These are phyloP conservation scores for Sphaerulina musiva DNA, from an alignment of 2,329 filamentous ascomycete species.

Conservation along the genomic window DNA sequence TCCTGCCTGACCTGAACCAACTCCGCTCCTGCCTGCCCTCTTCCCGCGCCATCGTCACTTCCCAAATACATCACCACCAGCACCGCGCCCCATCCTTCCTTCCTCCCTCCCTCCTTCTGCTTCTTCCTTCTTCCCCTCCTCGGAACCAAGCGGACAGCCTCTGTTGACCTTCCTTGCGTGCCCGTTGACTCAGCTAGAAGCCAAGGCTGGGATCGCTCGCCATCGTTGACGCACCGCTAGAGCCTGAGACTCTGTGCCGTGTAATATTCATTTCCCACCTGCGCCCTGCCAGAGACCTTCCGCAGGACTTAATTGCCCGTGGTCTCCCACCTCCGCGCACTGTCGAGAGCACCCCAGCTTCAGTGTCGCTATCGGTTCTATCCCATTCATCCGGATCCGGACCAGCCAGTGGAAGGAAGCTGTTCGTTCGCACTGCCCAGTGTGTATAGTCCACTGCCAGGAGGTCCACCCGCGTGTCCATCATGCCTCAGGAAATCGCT, in stretches of 20 bases:
- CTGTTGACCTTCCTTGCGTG: constrained; percentile 13
- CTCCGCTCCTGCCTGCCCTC: no score
- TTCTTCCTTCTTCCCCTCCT: no score
- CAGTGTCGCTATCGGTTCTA: not conserved
- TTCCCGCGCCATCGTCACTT: no score
- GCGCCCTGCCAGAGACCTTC: no score
- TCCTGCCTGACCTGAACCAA: no score
- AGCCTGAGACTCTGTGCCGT: constrained; percentile 13
- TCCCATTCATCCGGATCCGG: not conserved
- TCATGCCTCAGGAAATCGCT: constrained; percentile 34
- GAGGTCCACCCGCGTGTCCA: constrained; percentile 10
- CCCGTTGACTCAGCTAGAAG: constrained; percentile 8
- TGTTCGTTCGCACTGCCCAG: not conserved
- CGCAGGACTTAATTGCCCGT: constrained; percentile 2
- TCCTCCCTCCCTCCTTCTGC: no score
- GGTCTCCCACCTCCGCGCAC: constrained; percentile 4
- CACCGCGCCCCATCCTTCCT: no score
- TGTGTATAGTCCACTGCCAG: constrained; percentile 1
- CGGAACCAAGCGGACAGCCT: constrained; percentile 6
- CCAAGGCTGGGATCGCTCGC: constrained; percentile 16
- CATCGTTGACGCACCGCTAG: constrained; percentile 8
- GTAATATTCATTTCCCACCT: constrained; percentile 12
- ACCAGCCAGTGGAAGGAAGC: constrained; percentile 1
- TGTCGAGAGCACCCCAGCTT: constrained; percentile 3
- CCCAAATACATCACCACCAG: no score